Percentiles rank a stretch among this genome's conserved stretches.
Evolutionary conservation across 2,329 filamentous ascomycete genomes (phyloP).

Genomic region (Colletotrichum truncatum): DNA sequence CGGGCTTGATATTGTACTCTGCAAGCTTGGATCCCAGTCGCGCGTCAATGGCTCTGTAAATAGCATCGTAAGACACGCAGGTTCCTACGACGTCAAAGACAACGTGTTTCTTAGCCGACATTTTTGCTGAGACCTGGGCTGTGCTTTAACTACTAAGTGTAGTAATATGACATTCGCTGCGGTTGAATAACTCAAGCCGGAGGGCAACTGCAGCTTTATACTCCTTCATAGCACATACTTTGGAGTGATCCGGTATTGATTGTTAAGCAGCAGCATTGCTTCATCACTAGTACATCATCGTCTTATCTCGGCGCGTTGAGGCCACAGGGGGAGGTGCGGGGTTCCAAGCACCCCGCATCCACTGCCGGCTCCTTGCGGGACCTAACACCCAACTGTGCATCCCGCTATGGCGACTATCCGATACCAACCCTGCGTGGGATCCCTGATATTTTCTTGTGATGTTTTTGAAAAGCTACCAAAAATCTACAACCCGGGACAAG

Average conservation of each 20-base stretch:
- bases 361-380: neutral
- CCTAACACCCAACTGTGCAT: constrained; percentile 3
- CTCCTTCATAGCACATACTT: neutral
- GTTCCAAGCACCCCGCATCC: neutral
- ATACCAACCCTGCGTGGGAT: neutral
- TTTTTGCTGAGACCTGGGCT: neutral
- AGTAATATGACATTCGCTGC: too few species aligned
- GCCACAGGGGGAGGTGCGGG: neutral
- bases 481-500: too few species aligned
- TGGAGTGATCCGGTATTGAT: neutral
- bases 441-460: neutral
- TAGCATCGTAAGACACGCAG: constrained; percentile 55
- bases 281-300: neutral
- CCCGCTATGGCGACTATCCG: neutral
- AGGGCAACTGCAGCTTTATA: neutral
- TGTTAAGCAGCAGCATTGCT: neutral
- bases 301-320: constrained; percentile 6
- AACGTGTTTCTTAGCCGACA: constrained; percentile 47
- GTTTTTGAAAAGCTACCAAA: too few species aligned
- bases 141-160: too few species aligned
- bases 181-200: too few species aligned
- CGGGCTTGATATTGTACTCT: constrained; percentile 47
- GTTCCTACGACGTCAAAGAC: constrained; percentile 64
- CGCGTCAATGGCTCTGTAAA: constrained; percentile 49
- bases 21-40: constrained; percentile 51